Base-by-base conservation (phyloP, 768 basidiomycete genomes). In the Guyanaporus albipodus region DNA sequence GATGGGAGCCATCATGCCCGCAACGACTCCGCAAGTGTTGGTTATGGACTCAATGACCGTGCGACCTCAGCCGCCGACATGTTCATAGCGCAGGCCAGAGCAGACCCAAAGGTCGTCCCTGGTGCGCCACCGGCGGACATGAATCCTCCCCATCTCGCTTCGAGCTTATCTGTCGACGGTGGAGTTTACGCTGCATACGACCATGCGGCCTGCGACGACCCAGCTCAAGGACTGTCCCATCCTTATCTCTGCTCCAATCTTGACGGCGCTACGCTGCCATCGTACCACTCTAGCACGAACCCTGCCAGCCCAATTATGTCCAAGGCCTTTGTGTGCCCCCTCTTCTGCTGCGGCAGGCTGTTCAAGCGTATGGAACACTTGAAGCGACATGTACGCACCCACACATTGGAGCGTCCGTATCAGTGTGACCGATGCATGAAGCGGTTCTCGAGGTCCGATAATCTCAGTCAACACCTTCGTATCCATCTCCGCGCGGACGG, bases 281-380 rank as follows among this genome's bases (percentile, higher is more conserved):
- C 60, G n/a, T 68, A 59, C 23, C 44, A 54, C 9, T 58, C 51
- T 33, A 59, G 47, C 23, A 10, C 45, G 9, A 52, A 55, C 19
- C 50, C 62, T 58, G 4, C 45, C 11, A 50, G 42, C 17, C 40
- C 69, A 31, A 65, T 72, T 27, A 77, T 74, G 56, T 73, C 74
- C 26, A 84, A 83, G 60, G 82, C 81, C 4, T 93, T 83, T 59
- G 77, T 83, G 39, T 95, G 92, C 67, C 90, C 90, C 17, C 74
- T 91, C 2, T 83, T 79, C 64, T 87, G 87, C 12, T 96, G 92
- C 60, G 82, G 87, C 4, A 73, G 87, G 52, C 70, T 86, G 55
- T 95, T 94, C 79, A 93, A 91, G 74, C 81, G 92, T 10, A 84
- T 87, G 78, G 92, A 95, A 61, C 91, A 95, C 61, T 76, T 94